phyloP scores from a whole-genome alignment of 176 grass and related monocot genomes.

The Phoenix roebelenii region DNA sequence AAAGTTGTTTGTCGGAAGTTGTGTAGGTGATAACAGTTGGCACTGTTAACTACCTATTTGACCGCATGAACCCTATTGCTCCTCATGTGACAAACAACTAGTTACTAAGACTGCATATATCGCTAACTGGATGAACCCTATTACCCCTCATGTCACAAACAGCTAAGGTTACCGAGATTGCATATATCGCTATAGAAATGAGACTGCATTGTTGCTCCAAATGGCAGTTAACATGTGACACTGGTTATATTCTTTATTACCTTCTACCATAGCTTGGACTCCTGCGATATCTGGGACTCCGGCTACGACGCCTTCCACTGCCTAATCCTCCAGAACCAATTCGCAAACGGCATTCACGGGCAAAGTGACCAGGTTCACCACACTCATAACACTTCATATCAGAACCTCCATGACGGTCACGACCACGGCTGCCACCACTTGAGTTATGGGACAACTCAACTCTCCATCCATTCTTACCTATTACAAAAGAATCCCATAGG shows the following conservation, averaged over 20 bases:
- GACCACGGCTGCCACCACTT: slow-evolving; percentile 27
- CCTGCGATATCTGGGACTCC: slow-evolving; percentile 59
- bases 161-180: no score
- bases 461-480: slow-evolving; percentile 85
- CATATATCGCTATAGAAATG: no score
- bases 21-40: no score
- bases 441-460: slow-evolving; percentile 63
- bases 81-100: no score
- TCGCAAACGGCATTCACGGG: slow-evolving; percentile 64
- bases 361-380: slow-evolving; percentile 79
- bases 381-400: slow-evolving; percentile 85
- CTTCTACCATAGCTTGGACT: slow-evolving; percentile 89
- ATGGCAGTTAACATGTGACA: no score
- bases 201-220: no score
- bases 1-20: no score
- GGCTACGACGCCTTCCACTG: slow-evolving; percentile 63
- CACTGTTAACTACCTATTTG: no score
- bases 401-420: slow-evolving; percentile 45
- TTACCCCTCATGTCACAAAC: no score
- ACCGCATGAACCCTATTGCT: no score
- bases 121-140: no score
- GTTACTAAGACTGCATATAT: no score
- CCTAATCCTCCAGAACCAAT: slow-evolving; percentile 63
- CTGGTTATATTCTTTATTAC: slow-evolving; percentile 9
- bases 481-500: slow-evolving; percentile 5